Conservation (phyloP, 2,329 filamentous ascomycete species). For the Decorospora gaudefroyi region DNA sequence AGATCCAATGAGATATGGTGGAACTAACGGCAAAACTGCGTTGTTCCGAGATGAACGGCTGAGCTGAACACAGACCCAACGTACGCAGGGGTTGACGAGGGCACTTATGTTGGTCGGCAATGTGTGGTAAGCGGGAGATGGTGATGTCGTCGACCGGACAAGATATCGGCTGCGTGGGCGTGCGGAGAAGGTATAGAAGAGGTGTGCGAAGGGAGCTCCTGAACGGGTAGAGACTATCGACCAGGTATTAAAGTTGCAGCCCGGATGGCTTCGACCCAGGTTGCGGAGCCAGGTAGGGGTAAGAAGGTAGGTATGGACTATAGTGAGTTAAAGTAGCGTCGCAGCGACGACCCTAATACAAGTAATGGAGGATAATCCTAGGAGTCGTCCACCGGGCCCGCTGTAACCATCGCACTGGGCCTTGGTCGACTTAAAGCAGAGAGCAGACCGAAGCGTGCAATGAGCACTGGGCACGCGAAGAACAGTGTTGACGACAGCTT, state of each 20-base stretch:
- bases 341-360: slow-evolving; percentile 35
- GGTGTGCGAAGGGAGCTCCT: slow-evolving; percentile 39
- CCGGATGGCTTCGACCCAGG: slow-evolving; percentile 22
- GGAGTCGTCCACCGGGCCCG: slow-evolving; percentile 31
- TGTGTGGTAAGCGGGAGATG: slow-evolving; percentile 14
- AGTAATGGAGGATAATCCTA: slow-evolving; percentile 37
- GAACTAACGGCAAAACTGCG: slow-evolving; percentile 35
- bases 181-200: slow-evolving; percentile 30
- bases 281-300: slow-evolving; percentile 39
- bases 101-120: slow-evolving; percentile 17
- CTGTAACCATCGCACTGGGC: slow-evolving; percentile 36
- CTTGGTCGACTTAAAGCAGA: slow-evolving; percentile 39
- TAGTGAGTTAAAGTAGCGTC: slow-evolving; percentile 43
- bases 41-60: slow-evolving; percentile 25
- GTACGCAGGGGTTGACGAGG: slow-evolving; percentile 17
- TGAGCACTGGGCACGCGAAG: slow-evolving; percentile 36
- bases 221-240: slow-evolving; percentile 44
- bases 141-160: slow-evolving; percentile 27
- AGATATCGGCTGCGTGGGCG: slow-evolving; percentile 26
- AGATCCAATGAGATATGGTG: slow-evolving; percentile 36
- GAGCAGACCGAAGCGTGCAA: slow-evolving; percentile 36
- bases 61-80: slow-evolving; percentile 23
- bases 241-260: slow-evolving; percentile 40
- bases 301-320: too few species aligned
- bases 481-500: slow-evolving; percentile 35